Evolutionary conservation across 2,329 filamentous ascomycete genomes (phyloP).

Genomic region (Juglanconis sp.): DNA sequence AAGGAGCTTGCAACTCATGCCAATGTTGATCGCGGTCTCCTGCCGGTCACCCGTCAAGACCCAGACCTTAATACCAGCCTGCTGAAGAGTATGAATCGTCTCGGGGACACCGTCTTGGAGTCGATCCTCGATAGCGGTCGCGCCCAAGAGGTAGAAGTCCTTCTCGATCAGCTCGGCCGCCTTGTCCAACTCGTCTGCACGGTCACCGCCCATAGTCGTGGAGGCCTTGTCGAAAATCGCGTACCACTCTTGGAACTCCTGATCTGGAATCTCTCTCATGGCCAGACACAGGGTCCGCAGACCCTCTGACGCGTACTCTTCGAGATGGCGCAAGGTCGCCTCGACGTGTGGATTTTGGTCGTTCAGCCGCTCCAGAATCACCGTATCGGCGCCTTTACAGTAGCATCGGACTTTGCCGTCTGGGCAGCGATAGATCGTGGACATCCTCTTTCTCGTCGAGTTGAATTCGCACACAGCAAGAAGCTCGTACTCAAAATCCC

Average conservation of each 20-base stretch:
- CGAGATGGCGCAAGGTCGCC: constrained; percentile 87
- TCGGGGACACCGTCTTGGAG: constrained; percentile 97
- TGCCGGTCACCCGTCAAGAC: constrained; percentile 96
- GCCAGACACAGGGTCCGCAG: constrained; percentile 91
- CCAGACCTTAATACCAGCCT: constrained; percentile 98
- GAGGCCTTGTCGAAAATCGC: constrained; percentile 81
- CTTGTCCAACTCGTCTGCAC: constrained; percentile 94
- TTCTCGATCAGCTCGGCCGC: constrained; percentile 93
- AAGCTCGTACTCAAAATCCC: constrained; percentile 79
- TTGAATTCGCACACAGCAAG: constrained; percentile 99
- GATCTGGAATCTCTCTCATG: constrained; percentile 87
- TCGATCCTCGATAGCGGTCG: constrained; percentile 95
- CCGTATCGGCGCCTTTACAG: constrained; percentile 95
- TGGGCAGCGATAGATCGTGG: constrained; percentile 91
- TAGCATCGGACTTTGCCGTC: constrained; percentile 94
- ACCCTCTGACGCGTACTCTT: constrained; percentile 96
- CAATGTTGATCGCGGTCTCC: constrained; percentile 98
- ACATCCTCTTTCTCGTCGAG: constrained; percentile 96
- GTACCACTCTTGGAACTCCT: constrained; percentile 85
- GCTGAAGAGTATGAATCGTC: constrained; percentile 94
- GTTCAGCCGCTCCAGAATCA: constrained; percentile 87
- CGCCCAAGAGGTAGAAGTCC: constrained; percentile 85
- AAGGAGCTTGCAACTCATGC: constrained; percentile 98
- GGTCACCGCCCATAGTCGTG: constrained; percentile 87
- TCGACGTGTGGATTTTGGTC: constrained; percentile 84